Conservation (phyloP, 257 asterid species). For the Lithospermum erythrorhizon region DNA sequence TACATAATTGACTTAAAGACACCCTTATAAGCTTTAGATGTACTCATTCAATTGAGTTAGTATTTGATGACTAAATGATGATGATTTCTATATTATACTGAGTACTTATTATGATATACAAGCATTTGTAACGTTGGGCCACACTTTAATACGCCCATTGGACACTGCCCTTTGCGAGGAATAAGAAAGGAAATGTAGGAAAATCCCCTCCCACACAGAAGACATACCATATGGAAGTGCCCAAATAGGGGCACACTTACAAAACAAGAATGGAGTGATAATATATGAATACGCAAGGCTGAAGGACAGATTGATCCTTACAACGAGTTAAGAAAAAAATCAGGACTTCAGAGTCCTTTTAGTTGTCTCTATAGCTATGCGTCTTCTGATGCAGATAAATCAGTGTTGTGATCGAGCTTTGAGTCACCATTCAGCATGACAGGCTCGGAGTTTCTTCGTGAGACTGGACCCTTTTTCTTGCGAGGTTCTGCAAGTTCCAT, state of each 20-base stretch:
- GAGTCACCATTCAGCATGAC: slow-evolving; percentile 21
- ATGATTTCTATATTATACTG: neutral
- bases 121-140: neutral
- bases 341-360: slow-evolving; percentile 14
- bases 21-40: too few relatives aligned
- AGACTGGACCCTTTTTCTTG: slow-evolving; percentile 34
- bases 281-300: slow-evolving; percentile 11
- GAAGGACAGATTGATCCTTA: neutral
- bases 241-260: neutral
- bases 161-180: neutral
- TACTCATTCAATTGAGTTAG: too few relatives aligned
- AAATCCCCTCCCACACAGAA: neutral
- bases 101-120: neutral
- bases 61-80: neutral
- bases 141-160: neutral
- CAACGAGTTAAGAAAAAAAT: neutral
- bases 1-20: neutral
- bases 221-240: neutral
- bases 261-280: slow-evolving; percentile 8
- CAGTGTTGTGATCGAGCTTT: slow-evolving; percentile 41
- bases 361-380: slow-evolving; percentile 20
- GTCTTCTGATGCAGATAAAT: slow-evolving; percentile 55
- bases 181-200: neutral
- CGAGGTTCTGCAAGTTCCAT: slow-evolving; percentile 40
- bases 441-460: slow-evolving; percentile 27